Evolutionary conservation across 2,329 filamentous ascomycete species (phyloP).

Genomic region (Colletotrichum sansevieriae): DNA sequence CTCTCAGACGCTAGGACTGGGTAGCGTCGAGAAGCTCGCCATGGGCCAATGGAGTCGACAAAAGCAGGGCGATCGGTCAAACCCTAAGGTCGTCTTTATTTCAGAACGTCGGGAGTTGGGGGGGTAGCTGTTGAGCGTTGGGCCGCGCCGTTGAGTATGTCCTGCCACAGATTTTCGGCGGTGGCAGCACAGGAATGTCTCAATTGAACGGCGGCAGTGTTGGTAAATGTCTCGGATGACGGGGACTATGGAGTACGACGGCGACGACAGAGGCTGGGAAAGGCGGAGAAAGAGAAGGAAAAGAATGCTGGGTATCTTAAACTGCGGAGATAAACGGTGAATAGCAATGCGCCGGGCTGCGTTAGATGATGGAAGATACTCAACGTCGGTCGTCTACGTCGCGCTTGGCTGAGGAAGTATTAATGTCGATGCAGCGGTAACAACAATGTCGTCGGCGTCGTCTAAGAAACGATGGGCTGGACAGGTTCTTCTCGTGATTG

Average conservation of each 20-base stretch:
- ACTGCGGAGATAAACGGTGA: constrained; percentile 3
- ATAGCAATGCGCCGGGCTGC: neutral
- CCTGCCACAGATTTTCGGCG: constrained; percentile 12
- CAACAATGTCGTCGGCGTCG: constrained; percentile 4
- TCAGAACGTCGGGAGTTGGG: neutral
- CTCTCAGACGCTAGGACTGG: constrained; percentile 13
- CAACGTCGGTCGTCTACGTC: neutral
- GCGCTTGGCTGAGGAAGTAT: constrained; percentile 1
- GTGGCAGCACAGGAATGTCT: constrained; percentile 37
- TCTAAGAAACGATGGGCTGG: neutral
- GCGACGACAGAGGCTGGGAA: too few species aligned
- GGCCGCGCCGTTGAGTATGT: neutral
- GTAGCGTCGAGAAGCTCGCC: constrained; percentile 18
- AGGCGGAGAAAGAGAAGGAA: neutral
- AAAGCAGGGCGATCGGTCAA: neutral
- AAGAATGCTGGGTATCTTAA: constrained; percentile 34
- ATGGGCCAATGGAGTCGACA: constrained; percentile 4
- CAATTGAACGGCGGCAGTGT: constrained; percentile 19
- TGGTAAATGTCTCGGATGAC: constrained; percentile 26
- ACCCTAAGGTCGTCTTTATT: neutral
- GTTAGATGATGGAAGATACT: neutral
- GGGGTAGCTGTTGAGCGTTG: neutral
- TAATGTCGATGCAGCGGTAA: constrained; percentile 7
- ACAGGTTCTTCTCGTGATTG: constrained; percentile 17
- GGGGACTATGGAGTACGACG: constrained; percentile 15